Evolutionary conservation across 2,329 filamentous ascomycete species (phyloP), one percentile per base, ranked within the genome.

Genomic region (Talaromyces marneffei): DNA sequence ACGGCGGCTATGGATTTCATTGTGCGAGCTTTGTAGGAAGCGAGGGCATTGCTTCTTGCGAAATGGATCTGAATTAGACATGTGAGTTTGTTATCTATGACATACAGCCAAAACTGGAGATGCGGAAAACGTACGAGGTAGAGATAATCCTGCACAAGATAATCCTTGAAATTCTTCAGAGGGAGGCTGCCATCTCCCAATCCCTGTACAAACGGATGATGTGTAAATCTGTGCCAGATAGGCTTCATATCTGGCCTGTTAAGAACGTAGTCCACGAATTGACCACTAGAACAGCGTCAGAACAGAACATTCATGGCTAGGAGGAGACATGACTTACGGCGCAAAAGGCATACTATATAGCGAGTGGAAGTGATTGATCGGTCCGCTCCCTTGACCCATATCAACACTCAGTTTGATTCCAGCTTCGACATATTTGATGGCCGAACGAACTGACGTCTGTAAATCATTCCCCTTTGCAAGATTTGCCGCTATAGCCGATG

Each of bases 131-230:
- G 44, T 68, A 94, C 89, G 46, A 97, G 78, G 70, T 94, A 97
- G 4, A 96, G 80, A 69, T 97, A 97, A 70, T 97, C 93, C 69
- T 97, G 93, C 9, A 94, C 83, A 60, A 97, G 85, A 72, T 97
- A 97, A 40, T 88, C 83, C 73, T 92, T 94, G 80, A 96, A 97
- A 0, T 86, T 87, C 46, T 89, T 84, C 0, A 88, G 67, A 0
- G 90, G 88, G 20, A 97, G 78, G 7, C 84, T 88, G 0, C 91
- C 92, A 62, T 88, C 81, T 0, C 89, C 92, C 70, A 97, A 80
- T 14, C 83, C 84, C 69, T 87, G 80, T 44, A 96, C 90, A 70
- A 97, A 97, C 0, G 87, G 85, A 71, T 97, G 93, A 66, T 92
- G 81, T 2, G 90, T 87, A 70, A 91, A 95, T 12, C 79, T 78